A percentile compares a stretch with the other conserved stretches of the same genome.
Evolutionary conservation across 257 asterid species (phyloP).

Genomic region (Rauvolfia tetraphylla): DNA sequence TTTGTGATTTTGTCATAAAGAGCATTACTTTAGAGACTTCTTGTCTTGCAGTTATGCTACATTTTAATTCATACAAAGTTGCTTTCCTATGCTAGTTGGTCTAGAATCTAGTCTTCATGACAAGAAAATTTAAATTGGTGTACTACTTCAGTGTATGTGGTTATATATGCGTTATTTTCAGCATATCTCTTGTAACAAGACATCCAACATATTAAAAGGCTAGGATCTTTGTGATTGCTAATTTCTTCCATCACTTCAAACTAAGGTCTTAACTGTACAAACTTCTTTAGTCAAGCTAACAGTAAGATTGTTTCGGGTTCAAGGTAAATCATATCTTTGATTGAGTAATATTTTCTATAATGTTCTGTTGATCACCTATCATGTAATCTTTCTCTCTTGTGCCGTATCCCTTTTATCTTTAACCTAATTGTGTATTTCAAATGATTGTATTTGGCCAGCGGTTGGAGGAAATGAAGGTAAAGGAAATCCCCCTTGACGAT

Average conservation of each 20-base stretch:
- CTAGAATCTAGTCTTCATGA: background rate
- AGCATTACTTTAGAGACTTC: background rate
- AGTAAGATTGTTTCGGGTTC: background rate
- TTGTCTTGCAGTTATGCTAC: background rate
- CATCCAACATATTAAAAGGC: background rate
- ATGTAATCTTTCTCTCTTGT: background rate
- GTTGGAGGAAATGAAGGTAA: constrained; percentile 72
- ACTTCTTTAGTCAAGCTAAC: background rate
- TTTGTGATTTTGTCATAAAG: background rate
- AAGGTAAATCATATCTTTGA: background rate
- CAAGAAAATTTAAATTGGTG: background rate
- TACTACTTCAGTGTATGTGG: background rate
- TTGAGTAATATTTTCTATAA: background rate
- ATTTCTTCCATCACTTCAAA: background rate
- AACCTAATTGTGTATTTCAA: background rate
- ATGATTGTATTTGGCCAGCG: constrained; percentile 39
- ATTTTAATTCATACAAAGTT: too few relatives aligned
- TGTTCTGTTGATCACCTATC: background rate
- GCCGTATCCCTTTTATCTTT: background rate
- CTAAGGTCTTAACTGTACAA: background rate
- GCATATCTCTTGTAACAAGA: background rate
- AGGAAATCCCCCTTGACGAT: constrained; percentile 53
- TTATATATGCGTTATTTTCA: too few relatives aligned
- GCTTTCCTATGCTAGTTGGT: background rate
- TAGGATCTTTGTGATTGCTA: background rate